These are phyloP conservation scores for Backusella macrospora DNA, from an alignment of 192 early-diverging fungal species.

Conservation along the genomic window DNA sequence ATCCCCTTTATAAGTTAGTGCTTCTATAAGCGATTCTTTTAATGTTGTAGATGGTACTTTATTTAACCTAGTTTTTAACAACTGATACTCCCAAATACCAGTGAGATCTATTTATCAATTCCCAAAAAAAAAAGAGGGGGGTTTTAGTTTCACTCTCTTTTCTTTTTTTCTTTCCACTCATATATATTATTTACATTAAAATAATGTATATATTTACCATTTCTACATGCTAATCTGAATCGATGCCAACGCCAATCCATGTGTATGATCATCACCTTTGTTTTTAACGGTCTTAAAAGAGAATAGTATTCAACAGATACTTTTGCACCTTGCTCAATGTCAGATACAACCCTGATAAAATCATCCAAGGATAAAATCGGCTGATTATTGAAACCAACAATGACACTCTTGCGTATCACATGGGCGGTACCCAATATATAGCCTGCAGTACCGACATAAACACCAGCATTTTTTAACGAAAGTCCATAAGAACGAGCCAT, in stretches of 20 bases:
- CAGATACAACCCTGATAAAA: conserved; percentile 59
- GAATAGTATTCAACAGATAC: conserved; percentile 67
- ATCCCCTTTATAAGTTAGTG: neutral
- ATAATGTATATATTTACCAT: conserved; percentile 55
- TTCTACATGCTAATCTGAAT: conserved; percentile 75
- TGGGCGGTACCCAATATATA: conserved; percentile 66
- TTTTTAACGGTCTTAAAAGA: conserved; percentile 75
- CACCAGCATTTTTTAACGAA: conserved; percentile 68
- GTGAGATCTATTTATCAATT: conserved; percentile 51
- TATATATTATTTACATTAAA: too few species aligned
- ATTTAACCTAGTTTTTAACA: conserved; percentile 44
- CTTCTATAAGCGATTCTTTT: neutral
- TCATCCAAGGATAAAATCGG: conserved; percentile 63
- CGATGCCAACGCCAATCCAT: conserved; percentile 85
- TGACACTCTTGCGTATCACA: conserved; percentile 61
- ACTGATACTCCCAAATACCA: conserved; percentile 79
- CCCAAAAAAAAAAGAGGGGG: too few species aligned
- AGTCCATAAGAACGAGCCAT: conserved; percentile 64
- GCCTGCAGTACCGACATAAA: conserved; percentile 71
- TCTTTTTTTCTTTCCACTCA: neutral
- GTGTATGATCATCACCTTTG: conserved; percentile 77
- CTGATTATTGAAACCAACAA: conserved; percentile 63
- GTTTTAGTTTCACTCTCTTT: too few species aligned
- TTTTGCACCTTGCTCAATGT: conserved; percentile 58
- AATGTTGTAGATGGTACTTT: neutral